phyloP scores from a whole-genome alignment of 805 yeast species.

The Ogataea paraovalis region DNA sequence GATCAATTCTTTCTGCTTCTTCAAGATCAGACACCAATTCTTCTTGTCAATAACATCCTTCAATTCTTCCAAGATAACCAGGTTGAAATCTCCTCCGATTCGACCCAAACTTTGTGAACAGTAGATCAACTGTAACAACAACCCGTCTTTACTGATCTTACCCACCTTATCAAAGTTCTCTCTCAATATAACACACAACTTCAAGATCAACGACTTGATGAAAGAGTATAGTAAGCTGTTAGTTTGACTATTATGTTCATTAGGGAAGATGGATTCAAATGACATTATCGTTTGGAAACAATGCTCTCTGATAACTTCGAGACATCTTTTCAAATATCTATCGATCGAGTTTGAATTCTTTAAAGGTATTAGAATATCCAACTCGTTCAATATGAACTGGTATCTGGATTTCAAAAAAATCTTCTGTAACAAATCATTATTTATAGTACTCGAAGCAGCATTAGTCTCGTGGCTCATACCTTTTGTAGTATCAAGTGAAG shows the following conservation, averaged over 20 bases:
- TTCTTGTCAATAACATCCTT: constrained; percentile 29
- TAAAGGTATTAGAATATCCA: constrained; percentile 54
- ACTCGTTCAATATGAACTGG: constrained; percentile 61
- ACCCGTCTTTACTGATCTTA: constrained; percentile 50
- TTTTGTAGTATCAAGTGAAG: background rate
- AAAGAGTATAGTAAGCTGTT: constrained; percentile 36
- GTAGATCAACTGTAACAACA: constrained; percentile 78
- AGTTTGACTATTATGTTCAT: constrained; percentile 22
- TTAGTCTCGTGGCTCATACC: constrained; percentile 5
- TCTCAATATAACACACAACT: constrained; percentile 29
- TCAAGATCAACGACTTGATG: constrained; percentile 30
- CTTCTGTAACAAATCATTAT: constrained; percentile 39
- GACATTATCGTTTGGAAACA: constrained; percentile 70
- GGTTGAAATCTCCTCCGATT: constrained; percentile 67
- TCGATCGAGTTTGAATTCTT: constrained; percentile 47
- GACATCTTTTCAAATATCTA: constrained; percentile 67
- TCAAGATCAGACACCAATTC: constrained; percentile 41
- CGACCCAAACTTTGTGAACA: constrained; percentile 83
- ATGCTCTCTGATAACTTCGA: constrained; percentile 83
- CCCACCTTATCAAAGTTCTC: constrained; percentile 34
- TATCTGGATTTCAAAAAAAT: constrained; percentile 66
- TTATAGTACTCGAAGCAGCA: constrained; percentile 5
- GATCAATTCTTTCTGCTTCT: constrained; percentile 39
- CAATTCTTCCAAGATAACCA: constrained; percentile 41
- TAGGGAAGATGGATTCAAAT: constrained; percentile 58